Percentiles rank a stretch among this genome's conserved stretches.
Conservation (phyloP, 768 basidiomycete genomes). For the Lepiota venenata region DNA sequence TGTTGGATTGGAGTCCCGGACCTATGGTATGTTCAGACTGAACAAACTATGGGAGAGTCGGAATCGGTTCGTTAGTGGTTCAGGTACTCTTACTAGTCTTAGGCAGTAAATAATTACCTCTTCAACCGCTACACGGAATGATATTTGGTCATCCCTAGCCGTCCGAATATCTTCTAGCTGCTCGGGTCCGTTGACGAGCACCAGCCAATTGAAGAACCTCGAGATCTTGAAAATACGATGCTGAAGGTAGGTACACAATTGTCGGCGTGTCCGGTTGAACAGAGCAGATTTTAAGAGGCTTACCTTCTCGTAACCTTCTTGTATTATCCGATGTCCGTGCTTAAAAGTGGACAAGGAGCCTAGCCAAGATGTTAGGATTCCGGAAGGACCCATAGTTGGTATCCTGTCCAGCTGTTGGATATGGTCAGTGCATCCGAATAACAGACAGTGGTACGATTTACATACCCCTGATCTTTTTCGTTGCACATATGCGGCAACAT, state of each 20-base stretch:
- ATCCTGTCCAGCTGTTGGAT: background rate
- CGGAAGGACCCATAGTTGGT: slow-evolving; percentile 1
- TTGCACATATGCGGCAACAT: background rate
- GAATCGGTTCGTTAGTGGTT: background rate
- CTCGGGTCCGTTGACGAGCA: slow-evolving; percentile 35
- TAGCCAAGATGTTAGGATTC: background rate
- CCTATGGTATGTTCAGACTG: slow-evolving; percentile 34
- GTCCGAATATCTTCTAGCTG: slow-evolving; percentile 47
- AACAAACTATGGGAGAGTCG: slow-evolving; percentile 17
- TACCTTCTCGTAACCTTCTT: slow-evolving; percentile 23
- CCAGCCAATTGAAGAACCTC: slow-evolving; percentile 13
- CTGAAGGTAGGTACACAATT: background rate
- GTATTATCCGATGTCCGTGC: slow-evolving; percentile 20
- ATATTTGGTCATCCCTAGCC: slow-evolving; percentile 28
- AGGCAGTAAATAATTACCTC: slow-evolving; percentile 22
- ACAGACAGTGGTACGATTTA: no score
- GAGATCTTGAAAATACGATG: slow-evolving; percentile 20
- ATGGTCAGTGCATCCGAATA: background rate
- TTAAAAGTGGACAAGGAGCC: slow-evolving; percentile 10
- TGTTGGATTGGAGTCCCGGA: slow-evolving; percentile 23
- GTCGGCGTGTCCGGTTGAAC: background rate
- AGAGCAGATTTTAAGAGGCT: no score
- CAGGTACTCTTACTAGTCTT: slow-evolving; percentile 11
- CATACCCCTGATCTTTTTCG: background rate
- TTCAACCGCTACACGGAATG: slow-evolving; percentile 21